phyloP scores from a whole-genome alignment of 2,329 filamentous ascomycete species.

The Pestalotiopsis fici region DNA sequence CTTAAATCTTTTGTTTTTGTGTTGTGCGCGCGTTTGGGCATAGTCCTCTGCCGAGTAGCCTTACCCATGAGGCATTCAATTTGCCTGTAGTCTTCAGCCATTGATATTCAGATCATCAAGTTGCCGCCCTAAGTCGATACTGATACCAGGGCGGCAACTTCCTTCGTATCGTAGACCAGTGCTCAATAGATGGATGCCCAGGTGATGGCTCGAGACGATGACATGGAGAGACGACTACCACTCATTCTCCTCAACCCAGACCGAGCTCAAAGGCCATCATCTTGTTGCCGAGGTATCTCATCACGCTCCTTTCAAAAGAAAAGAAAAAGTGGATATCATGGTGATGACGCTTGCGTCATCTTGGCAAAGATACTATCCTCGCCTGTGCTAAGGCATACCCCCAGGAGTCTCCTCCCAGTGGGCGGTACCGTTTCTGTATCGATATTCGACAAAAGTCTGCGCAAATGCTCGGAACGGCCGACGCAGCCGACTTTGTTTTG shows the following conservation, averaged over 20 bases:
- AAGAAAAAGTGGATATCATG: too few species aligned
- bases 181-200: neutral
- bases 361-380: neutral
- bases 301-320: too few species aligned
- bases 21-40: too few species aligned
- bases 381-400: neutral
- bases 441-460: slow-evolving; percentile 8
- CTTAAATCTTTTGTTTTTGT: too few species aligned
- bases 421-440: neutral
- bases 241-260: too few species aligned
- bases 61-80: too few species aligned
- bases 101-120: neutral
- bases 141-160: too few species aligned
- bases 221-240: neutral
- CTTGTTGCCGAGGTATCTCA: too few species aligned
- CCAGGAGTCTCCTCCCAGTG: neutral
- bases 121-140: neutral
- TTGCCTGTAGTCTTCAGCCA: too few species aligned
- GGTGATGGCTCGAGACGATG: neutral
- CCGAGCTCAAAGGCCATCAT: too few species aligned
- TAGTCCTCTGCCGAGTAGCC: too few species aligned
- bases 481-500: too few species aligned
- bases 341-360: neutral
- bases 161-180: neutral
- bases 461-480: neutral